A percentile compares a stretch with the other conserved stretches of the same genome.
Conservation (phyloP, 108 stramenopile species). For the Nannochloropsis salina region DNA sequence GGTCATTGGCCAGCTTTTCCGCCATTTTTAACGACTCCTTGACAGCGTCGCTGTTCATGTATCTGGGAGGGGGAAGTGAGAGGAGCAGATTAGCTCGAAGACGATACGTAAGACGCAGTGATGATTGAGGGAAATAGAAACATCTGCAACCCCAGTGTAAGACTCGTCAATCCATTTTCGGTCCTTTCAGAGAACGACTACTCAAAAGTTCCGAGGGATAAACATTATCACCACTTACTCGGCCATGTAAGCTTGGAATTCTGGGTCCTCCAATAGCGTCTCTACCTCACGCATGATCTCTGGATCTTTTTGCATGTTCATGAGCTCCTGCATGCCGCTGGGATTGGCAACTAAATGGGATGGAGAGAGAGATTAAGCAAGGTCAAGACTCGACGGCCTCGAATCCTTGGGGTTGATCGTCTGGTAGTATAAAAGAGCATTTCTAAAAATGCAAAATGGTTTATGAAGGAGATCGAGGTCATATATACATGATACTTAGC, state of each 20-base stretch:
- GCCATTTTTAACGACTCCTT: too few relatives aligned
- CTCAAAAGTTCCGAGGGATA: background rate
- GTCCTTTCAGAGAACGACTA: background rate
- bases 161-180: too few relatives aligned
- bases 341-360: background rate
- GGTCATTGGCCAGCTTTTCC: too few relatives aligned
- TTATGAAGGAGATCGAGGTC: too few relatives aligned
- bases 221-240: background rate
- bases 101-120: background rate
- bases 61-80: background rate
- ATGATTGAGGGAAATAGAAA: background rate
- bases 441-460: too few relatives aligned
- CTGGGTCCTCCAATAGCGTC: background rate
- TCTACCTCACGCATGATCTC: background rate
- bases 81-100: background rate
- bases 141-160: background rate
- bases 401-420: too few relatives aligned
- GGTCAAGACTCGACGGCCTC: too few relatives aligned
- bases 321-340: conserved; percentile 2
- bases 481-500: too few relatives aligned
- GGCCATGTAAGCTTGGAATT: background rate
- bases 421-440: too few relatives aligned
- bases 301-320: conserved; percentile 8
- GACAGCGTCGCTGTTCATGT: too few relatives aligned
- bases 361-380: background rate